Evolutionary conservation across 2,329 filamentous ascomycete genomes (phyloP).

Genomic region (Diaporthe ilicicola): DNA sequence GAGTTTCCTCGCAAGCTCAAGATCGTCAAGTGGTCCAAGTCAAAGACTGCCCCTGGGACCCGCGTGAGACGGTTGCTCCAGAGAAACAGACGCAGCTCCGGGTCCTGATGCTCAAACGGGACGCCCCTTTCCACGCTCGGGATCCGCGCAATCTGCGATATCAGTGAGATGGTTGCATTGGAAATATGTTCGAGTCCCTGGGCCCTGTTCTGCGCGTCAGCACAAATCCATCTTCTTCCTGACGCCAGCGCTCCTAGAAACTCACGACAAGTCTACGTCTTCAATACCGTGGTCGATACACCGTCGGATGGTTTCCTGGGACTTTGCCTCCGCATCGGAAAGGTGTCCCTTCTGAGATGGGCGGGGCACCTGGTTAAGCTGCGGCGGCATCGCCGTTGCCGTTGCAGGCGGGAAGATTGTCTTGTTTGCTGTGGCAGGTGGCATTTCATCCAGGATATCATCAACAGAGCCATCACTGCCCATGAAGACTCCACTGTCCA

Average conservation of each 20-base stretch:
- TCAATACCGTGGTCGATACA: constrained; percentile 69
- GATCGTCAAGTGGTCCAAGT: constrained; percentile 67
- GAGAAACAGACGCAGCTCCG: constrained; percentile 68
- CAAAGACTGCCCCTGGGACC: constrained; percentile 69
- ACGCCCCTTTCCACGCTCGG: constrained; percentile 64
- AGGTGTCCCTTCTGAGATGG: background rate
- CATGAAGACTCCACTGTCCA: constrained; percentile 74
- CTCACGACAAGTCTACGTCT: constrained; percentile 69
- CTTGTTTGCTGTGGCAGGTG: background rate
- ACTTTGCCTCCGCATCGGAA: constrained; percentile 46
- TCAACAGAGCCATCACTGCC: constrained; percentile 64
- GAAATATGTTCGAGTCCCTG: constrained; percentile 62
- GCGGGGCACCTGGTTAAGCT: constrained; percentile 13
- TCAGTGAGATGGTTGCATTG: constrained; percentile 63
- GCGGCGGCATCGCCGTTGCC: background rate
- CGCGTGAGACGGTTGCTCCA: constrained; percentile 64
- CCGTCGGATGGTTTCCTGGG: constrained; percentile 54
- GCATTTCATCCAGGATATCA: constrained; percentile 53
- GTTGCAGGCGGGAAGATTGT: background rate
- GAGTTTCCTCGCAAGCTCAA: constrained; percentile 73
- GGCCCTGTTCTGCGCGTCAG: constrained; percentile 40
- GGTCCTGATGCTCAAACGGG: constrained; percentile 66
- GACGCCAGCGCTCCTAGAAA: background rate
- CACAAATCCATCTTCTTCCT: background rate
- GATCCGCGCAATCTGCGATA: constrained; percentile 63